Evolutionary conservation across 352 stramenopile species (phyloP).

Genomic region (Phytophthora sp.): DNA sequence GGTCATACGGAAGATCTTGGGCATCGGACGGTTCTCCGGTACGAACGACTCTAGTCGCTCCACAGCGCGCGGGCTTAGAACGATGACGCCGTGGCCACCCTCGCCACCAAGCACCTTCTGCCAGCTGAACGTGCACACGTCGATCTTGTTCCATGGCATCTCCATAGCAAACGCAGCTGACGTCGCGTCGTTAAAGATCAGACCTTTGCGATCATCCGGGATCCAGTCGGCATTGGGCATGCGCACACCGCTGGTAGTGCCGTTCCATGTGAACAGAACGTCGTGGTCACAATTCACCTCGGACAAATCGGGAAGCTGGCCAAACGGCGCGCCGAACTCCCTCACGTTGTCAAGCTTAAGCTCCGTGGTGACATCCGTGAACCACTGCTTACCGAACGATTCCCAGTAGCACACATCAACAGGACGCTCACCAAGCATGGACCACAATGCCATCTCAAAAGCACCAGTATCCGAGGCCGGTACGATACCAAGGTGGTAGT

Average conservation of each 20-base stretch:
- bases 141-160: slow-evolving; percentile 98
- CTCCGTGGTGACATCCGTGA: slow-evolving; percentile 94
- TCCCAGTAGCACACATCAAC: slow-evolving; percentile 97
- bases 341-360: slow-evolving; percentile 94
- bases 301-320: slow-evolving; percentile 94
- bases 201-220: slow-evolving; percentile 91
- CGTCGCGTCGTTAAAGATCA: slow-evolving; percentile 98
- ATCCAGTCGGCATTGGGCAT: slow-evolving; percentile 98
- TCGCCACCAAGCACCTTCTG: slow-evolving; percentile 99
- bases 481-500: slow-evolving; percentile 97
- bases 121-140: slow-evolving; percentile 99
- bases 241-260: slow-evolving; percentile 97
- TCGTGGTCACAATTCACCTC: slow-evolving; percentile 96
- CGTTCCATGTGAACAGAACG: slow-evolving; percentile 99
- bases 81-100: slow-evolving; percentile 97
- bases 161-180: slow-evolving; percentile 99
- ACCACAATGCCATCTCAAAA: slow-evolving; percentile 99
- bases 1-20: slow-evolving; percentile 99
- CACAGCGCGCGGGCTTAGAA: slow-evolving; percentile 96
- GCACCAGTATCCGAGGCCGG: slow-evolving; percentile 98
- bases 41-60: slow-evolving; percentile 97
- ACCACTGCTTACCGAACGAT: slow-evolving; percentile 97
- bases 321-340: slow-evolving; percentile 96
- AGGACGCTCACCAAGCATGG: slow-evolving; percentile 94
- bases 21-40: slow-evolving; percentile 86